Base-by-base conservation (phyloP, 2,329 filamentous ascomycete species). In the Botrytis paeoniae region DNA sequence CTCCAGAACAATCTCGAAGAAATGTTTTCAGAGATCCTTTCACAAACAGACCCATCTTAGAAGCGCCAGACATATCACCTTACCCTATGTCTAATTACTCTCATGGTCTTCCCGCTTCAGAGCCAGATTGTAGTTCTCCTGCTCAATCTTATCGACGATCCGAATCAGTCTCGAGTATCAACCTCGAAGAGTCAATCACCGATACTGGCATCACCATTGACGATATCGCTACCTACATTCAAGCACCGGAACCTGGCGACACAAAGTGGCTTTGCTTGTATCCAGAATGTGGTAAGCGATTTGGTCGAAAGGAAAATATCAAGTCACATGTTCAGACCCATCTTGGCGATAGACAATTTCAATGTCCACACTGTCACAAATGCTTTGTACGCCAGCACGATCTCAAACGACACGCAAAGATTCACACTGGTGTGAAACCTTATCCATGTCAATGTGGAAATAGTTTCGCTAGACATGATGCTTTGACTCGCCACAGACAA, bases 281-380 rank as follows among this genome's bases (percentile, higher is more conserved):
- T 78, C 85, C 93, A 14, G 91, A 90, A 41, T 99, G 96, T 82
- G 89, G 91, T 78, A 97, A 97, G 82, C 89, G 91, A 70, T 98
- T 99, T 81, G 95, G 95, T n/a, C 90, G 96, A 78, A 97, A 98
- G 82, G 96, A 99, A 82, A 98, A 99, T 83, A 98, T 98, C 85
- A 97, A 97, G 82, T 97, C 95, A 0, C 96, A 99, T 82, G 93
- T 99, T 22, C 96, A 99, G 83, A 99, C 96, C 5, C 96, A 99
- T 83, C 91, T 99, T 76, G 96, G 97, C 79, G 96, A 99, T 82
- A 89, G 96, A 65, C 96, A 98, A 81, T 99, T 94, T 84, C 92
- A 93, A 82, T 99, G 96, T 83, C 94, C 95, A 63, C 91, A 93
- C 72, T 99, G 96, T 85, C 88, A 92, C 70, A 98, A 98, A 84